Evolutionary conservation across 2,329 filamentous ascomycete species (phyloP).

Genomic region (Phyllosticta capitalensis): DNA sequence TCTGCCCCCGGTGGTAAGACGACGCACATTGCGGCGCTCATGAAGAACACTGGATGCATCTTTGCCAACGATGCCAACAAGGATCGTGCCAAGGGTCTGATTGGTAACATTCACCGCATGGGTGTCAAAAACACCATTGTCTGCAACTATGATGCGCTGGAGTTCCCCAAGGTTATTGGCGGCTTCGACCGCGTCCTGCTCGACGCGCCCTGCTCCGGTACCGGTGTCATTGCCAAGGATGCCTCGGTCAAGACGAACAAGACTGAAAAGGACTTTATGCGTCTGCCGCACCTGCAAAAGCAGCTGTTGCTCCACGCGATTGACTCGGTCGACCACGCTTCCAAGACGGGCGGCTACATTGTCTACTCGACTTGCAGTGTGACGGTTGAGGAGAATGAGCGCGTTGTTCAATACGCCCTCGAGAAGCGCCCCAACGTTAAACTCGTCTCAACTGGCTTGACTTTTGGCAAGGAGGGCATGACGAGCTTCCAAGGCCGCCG

Average conservation of each 20-base stretch:
- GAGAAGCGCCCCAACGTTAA: constrained; percentile 86
- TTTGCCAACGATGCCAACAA: constrained; percentile 97
- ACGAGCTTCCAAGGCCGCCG: constrained; percentile 82
- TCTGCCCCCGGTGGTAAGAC: constrained; percentile 94
- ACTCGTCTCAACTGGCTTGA: constrained; percentile 81
- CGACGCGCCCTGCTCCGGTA: constrained; percentile 92
- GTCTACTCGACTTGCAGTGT: constrained; percentile 97
- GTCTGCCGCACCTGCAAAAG: constrained; percentile 88
- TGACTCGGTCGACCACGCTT: constrained; percentile 84
- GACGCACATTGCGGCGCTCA: constrained; percentile 89
- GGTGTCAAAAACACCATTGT: constrained; percentile 91
- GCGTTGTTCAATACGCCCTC: constrained; percentile 87
- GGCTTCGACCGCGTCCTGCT: constrained; percentile 92
- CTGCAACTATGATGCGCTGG: constrained; percentile 87
- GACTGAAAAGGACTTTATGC: constrained; percentile 88
- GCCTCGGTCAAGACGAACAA: constrained; percentile 97
- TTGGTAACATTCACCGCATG: constrained; percentile 93
- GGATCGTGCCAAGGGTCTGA: constrained; percentile 85
- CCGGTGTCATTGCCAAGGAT: constrained; percentile 96
- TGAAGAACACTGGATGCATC: constrained; percentile 94
- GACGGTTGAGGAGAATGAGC: constrained; percentile 87
- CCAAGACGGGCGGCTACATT: constrained; percentile 87
- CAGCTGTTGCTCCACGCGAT: constrained; percentile 88
- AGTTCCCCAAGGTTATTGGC: constrained; percentile 89
- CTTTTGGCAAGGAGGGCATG: constrained; percentile 90